Percentiles rank a stretch among this genome's conserved stretches.
Conservation (phyloP, 2,329 filamentous ascomycete genomes). For the Colletotrichum sp. region DNA sequence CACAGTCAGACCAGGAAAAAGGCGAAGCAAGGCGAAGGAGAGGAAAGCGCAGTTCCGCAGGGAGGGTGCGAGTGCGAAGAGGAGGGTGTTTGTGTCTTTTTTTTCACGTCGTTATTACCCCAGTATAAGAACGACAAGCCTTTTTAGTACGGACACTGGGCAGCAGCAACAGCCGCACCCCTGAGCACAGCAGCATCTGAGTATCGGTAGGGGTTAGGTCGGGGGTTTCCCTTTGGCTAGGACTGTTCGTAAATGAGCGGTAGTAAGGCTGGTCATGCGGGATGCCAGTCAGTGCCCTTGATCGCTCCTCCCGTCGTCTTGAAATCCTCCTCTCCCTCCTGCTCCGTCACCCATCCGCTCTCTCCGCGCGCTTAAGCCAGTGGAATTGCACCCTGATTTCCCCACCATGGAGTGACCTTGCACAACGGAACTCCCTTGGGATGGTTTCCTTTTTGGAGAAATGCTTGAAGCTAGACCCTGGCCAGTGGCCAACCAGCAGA, state of each 20-base stretch:
- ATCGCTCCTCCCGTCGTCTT: not conserved
- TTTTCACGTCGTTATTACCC: not conserved
- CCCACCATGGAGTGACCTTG: not conserved
- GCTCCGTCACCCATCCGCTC: not conserved
- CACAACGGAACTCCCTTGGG: not conserved
- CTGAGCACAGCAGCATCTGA: constrained; percentile 17
- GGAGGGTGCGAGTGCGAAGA: not conserved
- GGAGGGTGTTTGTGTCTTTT: not conserved
- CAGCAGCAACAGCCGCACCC: constrained; percentile 1
- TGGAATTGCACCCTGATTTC: not conserved
- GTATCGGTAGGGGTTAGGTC: not conserved
- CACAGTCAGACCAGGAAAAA: constrained; percentile 3
- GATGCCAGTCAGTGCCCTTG: constrained; percentile 6
- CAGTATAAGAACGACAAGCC: not conserved
- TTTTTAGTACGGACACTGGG: not conserved
- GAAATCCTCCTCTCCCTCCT: not conserved
- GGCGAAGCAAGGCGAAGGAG: not conserved
- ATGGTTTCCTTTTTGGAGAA: not conserved
- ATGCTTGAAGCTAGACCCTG: not conserved
- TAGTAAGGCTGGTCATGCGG: constrained; percentile 3
- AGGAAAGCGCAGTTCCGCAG: not conserved
- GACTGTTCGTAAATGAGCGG: not conserved
- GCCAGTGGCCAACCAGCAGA: not conserved
- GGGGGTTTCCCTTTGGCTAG: not conserved
- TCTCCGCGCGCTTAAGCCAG: constrained; percentile 3